These are phyloP conservation scores for Rhodotorula sp. DNA, from an alignment of 1,284 basidiomycete species.

Conservation along the genomic window DNA sequence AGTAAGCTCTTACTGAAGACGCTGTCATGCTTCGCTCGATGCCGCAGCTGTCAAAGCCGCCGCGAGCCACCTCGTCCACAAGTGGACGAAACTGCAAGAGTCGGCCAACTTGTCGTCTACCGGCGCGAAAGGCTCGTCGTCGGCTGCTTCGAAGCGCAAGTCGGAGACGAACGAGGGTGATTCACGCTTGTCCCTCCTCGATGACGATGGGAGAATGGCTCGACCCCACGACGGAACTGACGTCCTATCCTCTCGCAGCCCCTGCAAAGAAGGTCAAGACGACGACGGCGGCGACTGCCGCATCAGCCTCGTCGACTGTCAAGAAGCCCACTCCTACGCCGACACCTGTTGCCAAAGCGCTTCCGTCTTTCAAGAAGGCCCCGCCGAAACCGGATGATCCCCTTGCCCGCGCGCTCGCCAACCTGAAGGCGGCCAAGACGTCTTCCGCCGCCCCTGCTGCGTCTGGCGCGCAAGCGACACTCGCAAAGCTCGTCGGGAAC, in stretches of 20 bases:
- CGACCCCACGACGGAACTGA: not conserved
- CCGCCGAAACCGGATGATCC: not conserved
- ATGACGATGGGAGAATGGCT: too few species aligned
- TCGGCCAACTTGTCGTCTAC: not conserved
- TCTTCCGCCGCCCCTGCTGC: not conserved
- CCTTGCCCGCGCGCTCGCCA: too few species aligned
- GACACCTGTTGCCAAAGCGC: not conserved
- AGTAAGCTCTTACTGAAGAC: not conserved
- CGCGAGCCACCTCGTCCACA: constrained; percentile 12
- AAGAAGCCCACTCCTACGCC: not conserved
- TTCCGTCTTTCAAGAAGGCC: not conserved
- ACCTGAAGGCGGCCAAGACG: too few species aligned
- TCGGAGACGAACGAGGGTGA: constrained; percentile 7
- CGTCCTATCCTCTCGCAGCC: not conserved
- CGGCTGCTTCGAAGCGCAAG: constrained; percentile 15
- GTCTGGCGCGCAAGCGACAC: not conserved
- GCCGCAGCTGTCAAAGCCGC: constrained; percentile 7
- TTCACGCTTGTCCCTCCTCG: too few species aligned
- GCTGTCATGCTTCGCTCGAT: not conserved
- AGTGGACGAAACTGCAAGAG: constrained; percentile 21
- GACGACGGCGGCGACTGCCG: not conserved
- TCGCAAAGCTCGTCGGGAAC: not conserved
- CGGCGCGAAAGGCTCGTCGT: not conserved
- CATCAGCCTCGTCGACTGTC: not conserved
- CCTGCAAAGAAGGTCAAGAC: constrained; percentile 29